phyloP scores from a whole-genome alignment of 345 rosid genomes.

The Triadica sebifera region DNA sequence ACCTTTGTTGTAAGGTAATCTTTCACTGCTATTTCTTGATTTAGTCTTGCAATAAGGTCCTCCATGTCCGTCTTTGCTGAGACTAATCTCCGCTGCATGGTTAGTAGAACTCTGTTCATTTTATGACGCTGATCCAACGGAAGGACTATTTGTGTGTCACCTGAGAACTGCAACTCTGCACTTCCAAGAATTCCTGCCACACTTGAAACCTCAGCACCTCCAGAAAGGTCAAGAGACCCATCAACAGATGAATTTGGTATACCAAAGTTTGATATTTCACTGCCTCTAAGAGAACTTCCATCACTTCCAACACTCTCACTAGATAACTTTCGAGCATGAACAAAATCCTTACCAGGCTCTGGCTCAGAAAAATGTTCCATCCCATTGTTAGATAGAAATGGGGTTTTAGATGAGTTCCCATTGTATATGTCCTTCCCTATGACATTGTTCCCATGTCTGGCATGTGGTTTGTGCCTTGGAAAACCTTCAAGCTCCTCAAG shows the following conservation, averaged over 20 bases:
- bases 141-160: slow-evolving; percentile 63
- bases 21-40: slow-evolving; percentile 87
- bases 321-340: slow-evolving; percentile 67
- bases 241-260: slow-evolving; percentile 56
- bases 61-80: slow-evolving; percentile 96
- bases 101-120: slow-evolving; percentile 67
- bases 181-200: slow-evolving; percentile 41
- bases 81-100: slow-evolving; percentile 73
- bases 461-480: slow-evolving; percentile 60
- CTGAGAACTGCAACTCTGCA: slow-evolving; percentile 37
- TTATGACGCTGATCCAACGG: slow-evolving; percentile 81
- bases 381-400: slow-evolving; percentile 48
- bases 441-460: slow-evolving; percentile 47
- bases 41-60: slow-evolving; percentile 85
- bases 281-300: slow-evolving; percentile 58
- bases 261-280: slow-evolving; percentile 63
- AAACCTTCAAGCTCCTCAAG: slow-evolving; percentile 88
- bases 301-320: slow-evolving; percentile 73
- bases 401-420: slow-evolving; percentile 56
- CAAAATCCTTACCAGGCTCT: slow-evolving; percentile 45
- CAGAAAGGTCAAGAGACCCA: slow-evolving; percentile 54
- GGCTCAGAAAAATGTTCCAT: slow-evolving; percentile 59
- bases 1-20: slow-evolving; percentile 90
- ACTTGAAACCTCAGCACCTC: slow-evolving; percentile 46
- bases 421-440: slow-evolving; percentile 43